These are phyloP conservation scores for Coelastrella sp. DNA, from an alignment of 139 green algal species.

Conservation along the genomic window DNA sequence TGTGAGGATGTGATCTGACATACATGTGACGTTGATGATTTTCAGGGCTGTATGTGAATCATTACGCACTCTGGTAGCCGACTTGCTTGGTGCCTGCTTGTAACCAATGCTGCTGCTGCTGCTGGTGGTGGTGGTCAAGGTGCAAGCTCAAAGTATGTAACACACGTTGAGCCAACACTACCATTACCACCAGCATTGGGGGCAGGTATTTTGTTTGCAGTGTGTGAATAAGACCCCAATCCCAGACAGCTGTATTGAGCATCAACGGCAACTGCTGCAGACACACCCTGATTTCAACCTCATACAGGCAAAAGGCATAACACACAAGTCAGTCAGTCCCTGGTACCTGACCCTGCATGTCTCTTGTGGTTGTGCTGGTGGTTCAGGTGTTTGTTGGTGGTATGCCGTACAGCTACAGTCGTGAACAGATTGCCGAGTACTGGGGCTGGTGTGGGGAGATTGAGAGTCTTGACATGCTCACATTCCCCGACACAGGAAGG, in stretches of 20 bases:
- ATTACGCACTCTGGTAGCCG: neutral
- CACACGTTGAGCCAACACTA: no score
- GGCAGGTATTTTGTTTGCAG: neutral
- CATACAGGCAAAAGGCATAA: neutral
- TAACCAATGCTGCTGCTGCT: neutral
- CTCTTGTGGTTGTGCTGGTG: neutral
- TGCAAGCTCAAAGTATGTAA: no score
- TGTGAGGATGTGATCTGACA: no score
- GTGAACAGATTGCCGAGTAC: conserved; percentile 77
- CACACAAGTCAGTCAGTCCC: neutral
- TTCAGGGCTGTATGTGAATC: no score
- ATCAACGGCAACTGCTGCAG: no score
- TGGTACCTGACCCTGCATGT: neutral
- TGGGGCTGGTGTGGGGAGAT: conserved; percentile 91
- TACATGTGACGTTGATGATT: no score
- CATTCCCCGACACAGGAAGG: conserved; percentile 91
- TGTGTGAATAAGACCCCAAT: neutral
- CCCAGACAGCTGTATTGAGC: no score
- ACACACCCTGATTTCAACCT: neutral
- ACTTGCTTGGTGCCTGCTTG: neutral
- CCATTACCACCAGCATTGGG: no score
- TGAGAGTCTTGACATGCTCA: conserved; percentile 82
- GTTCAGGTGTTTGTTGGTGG: conserved; percentile 88
- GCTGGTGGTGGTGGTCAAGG: conserved; percentile 19
- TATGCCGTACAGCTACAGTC: conserved; percentile 89